These are phyloP conservation scores for Herpotrichia juniperi DNA, from an alignment of 2,329 filamentous ascomycete genomes.

Conservation along the genomic window DNA sequence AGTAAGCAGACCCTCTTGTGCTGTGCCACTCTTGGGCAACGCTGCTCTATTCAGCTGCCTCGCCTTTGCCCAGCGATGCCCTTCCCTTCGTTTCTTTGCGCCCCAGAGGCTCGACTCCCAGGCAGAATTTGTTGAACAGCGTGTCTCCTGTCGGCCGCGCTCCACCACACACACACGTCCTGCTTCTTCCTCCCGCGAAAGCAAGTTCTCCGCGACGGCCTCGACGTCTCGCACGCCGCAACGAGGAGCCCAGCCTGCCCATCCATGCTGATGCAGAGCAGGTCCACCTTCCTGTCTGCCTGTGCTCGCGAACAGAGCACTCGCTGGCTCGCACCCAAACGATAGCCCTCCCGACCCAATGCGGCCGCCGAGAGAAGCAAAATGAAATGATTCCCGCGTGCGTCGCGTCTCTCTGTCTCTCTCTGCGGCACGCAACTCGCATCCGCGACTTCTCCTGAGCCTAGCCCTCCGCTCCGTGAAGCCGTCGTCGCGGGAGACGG, in stretches of 20 bases:
- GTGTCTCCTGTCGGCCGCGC: conserved; percentile 5
- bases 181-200: not conserved
- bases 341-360: conserved; percentile 2
- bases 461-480: not conserved
- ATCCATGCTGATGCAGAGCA: not conserved
- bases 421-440: not conserved
- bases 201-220: not conserved
- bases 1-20: not conserved
- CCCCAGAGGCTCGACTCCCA: not conserved
- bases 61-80: conserved; percentile 9
- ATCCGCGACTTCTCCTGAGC: not conserved
- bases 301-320: not conserved
- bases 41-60: conserved; percentile 15
- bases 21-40: conserved; percentile 10
- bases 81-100: too few relatives aligned
- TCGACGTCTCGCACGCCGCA: not conserved
- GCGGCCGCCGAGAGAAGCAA: conserved; percentile 25
- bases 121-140: conserved; percentile 4
- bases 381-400: too few relatives aligned
- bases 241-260: not conserved
- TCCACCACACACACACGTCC: not conserved
- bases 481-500: conserved; percentile 36
- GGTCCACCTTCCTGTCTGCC: conserved; percentile 3
- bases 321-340: not conserved
- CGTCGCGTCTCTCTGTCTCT: not conserved